Base-by-base conservation (phyloP, 306 rosid genomes). In the Malus sieversii region DNA sequence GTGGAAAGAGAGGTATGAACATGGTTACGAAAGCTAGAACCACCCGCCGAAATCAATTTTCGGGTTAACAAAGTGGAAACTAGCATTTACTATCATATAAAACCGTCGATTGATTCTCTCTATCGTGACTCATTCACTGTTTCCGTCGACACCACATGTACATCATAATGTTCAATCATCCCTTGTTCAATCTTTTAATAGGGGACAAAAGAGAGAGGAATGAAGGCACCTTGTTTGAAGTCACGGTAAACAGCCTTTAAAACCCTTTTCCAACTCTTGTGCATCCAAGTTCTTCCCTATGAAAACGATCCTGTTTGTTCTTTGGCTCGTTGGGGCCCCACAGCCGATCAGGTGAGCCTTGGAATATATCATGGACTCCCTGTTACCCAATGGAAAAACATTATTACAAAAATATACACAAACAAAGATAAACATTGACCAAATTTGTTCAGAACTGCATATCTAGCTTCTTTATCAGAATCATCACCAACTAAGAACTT, bases 351-450 rank as follows among this genome's bases (percentile, higher is more conserved):
- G 98, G 98, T 11, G 97, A 90, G 62, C 98, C 98, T 92, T 92
- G 97, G 85, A 95, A 95, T 79, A 95, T 91, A 85, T 95, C 98
- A 74, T 95, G 98, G 75, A 92, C 98, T 64, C 97, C 98, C 98
- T 95, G 90, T 77, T 71, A 71, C 79, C 75, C 58, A 80, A 77
- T 10, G 23, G 48, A 38, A 4, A 46, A n/a, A 4, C 3, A 57
- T 4, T 13, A 57, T 40, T 22, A 8, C 27, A 0, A n/a, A 3
- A 53, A 55, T 8, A 32, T 30, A 16, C 15, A 19, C 0, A 12
- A 16, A 33, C 22, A 5, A 5, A n/a, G 23, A 20, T 22, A 9
- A 8, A 29, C 29, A n/a, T 25, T 10, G 23, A 30, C 25, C 8
- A 18, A 10, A 66, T 33, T 65, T 33, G 18, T 15, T 13, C 8